Base-by-base conservation (phyloP, 2,329 filamentous ascomycete genomes). In the Myriosclerotinia curreyana region DNA sequence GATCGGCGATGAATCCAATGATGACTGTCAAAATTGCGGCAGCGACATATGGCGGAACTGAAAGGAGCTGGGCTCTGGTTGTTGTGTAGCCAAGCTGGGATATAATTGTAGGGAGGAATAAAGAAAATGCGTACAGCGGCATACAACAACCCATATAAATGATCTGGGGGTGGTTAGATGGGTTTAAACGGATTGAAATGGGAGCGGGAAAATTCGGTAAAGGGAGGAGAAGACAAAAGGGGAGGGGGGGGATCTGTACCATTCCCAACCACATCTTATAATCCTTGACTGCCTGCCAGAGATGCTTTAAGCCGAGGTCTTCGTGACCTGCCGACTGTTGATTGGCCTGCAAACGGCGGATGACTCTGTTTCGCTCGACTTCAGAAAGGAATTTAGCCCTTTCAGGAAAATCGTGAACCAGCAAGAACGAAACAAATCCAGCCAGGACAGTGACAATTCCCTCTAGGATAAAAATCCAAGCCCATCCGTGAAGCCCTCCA, bases 211-310 rank as follows among this genome's bases (percentile, higher is more conserved):
- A 31, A 31, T 31, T 31, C 28, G 28, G 28, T 31, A 31, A 31
- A 6, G 28, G 28, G 28, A 31, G 2, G 2, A 31, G 28, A 31
- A 5, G 28, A 31, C 5, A 6, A 31, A 31, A 31, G 4, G 28
- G 28, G 28, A 6, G 28, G 28, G 28, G 28, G 28, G 28, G 5
- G 6, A 31, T 31, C 28, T 31, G 28, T 31, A 31, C 76, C 75
- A 90, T 89, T 15, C 85, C 88, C 1, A 83, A 79, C 76, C 86
- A 95, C 25, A 89, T 96, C 79, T 96, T 96, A 88, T 90, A 96
- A 73, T 96, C 92, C 65, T 83, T 87, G 22, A 94, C 70, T 8
- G 86, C 86, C 15, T 84, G 82, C 83, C 85, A 91, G 66, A 95
- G 82, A 74, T 91, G 92, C 4, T 79, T 77, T 79, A 85, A 86